Percentiles rank a stretch among this genome's conserved stretches.
Conservation (phyloP, 2,329 filamentous ascomycete genomes). For the Lasiodiplodia sp. region DNA sequence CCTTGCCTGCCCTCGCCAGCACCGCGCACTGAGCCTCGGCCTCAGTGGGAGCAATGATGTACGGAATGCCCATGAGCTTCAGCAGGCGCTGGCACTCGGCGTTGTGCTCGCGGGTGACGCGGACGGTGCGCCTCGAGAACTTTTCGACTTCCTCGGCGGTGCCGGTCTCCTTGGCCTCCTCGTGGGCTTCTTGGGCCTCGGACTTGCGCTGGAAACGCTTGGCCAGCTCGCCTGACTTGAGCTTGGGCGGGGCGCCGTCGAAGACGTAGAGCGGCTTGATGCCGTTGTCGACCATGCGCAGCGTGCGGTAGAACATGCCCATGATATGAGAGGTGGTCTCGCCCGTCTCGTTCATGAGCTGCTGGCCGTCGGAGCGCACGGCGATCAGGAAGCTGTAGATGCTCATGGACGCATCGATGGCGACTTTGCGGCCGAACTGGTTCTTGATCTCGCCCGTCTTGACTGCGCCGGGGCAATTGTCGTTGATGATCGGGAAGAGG, state of each 20-base stretch:
- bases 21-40: constrained; percentile 96
- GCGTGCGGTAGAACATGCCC: constrained; percentile 99
- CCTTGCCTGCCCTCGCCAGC: constrained; percentile 88
- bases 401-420: constrained; percentile 93
- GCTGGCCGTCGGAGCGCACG: constrained; percentile 94
- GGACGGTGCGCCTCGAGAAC: constrained; percentile 90
- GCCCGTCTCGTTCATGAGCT: constrained; percentile 92
- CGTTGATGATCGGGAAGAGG: constrained; percentile 61
- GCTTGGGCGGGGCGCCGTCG: constrained; percentile 93
- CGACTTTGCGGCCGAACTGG: constrained; percentile 97
- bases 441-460: constrained; percentile 99
- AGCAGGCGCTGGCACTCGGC: constrained; percentile 89
- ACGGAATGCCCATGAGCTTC: constrained; percentile 95
- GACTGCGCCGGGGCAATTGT: constrained; percentile 93
- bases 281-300: constrained; percentile 97
- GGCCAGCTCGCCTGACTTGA: constrained; percentile 96
- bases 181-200: constrained; percentile 86
- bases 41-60: constrained; percentile 93
- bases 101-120: constrained; percentile 97
- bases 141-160: constrained; percentile 98
- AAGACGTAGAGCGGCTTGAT: constrained; percentile 99
- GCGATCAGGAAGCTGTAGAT: constrained; percentile 99
- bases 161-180: constrained; percentile 96
- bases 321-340: constrained; percentile 98
- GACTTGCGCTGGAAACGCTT: constrained; percentile 96